Evolutionary conservation across 257 asterid genomes (phyloP), one percentile per base, ranked within the genome.

Genomic region (Solanum commersonii): DNA sequence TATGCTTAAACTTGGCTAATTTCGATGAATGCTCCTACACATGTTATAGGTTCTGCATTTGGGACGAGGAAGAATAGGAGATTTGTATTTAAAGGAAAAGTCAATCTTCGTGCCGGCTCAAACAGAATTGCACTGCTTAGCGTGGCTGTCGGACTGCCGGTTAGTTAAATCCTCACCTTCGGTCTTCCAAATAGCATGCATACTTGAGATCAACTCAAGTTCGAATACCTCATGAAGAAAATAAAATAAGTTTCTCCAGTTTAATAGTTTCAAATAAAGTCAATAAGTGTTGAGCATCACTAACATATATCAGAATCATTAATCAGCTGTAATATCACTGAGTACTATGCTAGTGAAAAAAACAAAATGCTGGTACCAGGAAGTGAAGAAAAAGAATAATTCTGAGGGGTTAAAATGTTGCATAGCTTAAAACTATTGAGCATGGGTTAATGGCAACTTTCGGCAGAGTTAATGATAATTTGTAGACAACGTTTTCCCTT

Each of bases 141-240:
- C 65, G 99, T 96, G 78, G 98, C 99, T 44, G 95, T 96, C 86
- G 99, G 99, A 88, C 90, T 97, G 82, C 99, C 97, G 9, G 99
- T 97, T 87, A 91, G 96, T 94, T 90, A 87, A 49, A 84, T 83
- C 52, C 79, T 72, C 84, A 34, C 40, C 35, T 27, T 79, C 4
- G 5, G 29, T 85, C 59, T 34, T 38, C 27, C 71, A 70, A 20
- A 44, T 38, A 79, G 70, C 10, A 25, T 72, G 76, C 46, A 35
- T 33, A 13, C 42, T 85, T 35, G 46, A 81, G 70, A 37, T 77
- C 46, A 35, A 46, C 25, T 76, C 60, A 27, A 11, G 81, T 4
- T 42, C 82, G 29, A 46, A 42, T 65, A 40, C 20, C 42, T 81
- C 40, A 25, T 44, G n/a, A 8, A 16, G 85, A 11, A 46, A 46